Evolutionary conservation across 306 rosid species (phyloP), one percentile per base, ranked within the genome.

Genomic region (Lathyrus aphaca): DNA sequence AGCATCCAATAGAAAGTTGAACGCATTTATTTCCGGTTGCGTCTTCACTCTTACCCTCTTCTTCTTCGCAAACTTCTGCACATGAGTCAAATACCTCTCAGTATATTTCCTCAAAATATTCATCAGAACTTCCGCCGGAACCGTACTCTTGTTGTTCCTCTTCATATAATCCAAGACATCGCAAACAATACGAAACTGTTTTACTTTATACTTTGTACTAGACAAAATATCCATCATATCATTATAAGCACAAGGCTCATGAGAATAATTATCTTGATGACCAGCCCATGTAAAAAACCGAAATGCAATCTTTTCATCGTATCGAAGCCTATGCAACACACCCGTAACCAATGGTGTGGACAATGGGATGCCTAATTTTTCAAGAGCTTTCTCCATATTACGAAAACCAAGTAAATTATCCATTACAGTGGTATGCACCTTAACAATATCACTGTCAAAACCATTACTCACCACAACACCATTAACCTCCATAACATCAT

Each of bases 221-320:
- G 98, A 90, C 19, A 93, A 30, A 55, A 87, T 90, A 43, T 90
- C 97, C 55, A 93, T 88, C 98, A 93, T 86, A 42, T 88, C 96
- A 73, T 84, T 88, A 51, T 85, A 93, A 21, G 79, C 94, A 66
- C 63, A 58, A 74, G 81, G 66, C 67, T 92, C 96, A 16, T 92
- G 96, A 17, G 74, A 83, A 79, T 93, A 93, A 71, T 84, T 84
- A 39, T 86, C 90, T 71, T 80, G 91, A 49, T 68, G 85, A 42
- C 94, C 97, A 15, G 90, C 94, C 98, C 97, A 90, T 15, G 86
- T 90, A 75, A 93, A 93, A 57, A 90, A 90, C 70, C 97, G 84
- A 81, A 88, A 86, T 3, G 98, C 98, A 38, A 86, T 53, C 53
- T 88, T 93, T 72, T 93, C 98, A 64, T 93, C 98, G 59, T 75